Percentiles rank a stretch among this genome's conserved stretches.
Evolutionary conservation across 257 asterid species (phyloP).

Genomic region (Solanum verrucosum): DNA sequence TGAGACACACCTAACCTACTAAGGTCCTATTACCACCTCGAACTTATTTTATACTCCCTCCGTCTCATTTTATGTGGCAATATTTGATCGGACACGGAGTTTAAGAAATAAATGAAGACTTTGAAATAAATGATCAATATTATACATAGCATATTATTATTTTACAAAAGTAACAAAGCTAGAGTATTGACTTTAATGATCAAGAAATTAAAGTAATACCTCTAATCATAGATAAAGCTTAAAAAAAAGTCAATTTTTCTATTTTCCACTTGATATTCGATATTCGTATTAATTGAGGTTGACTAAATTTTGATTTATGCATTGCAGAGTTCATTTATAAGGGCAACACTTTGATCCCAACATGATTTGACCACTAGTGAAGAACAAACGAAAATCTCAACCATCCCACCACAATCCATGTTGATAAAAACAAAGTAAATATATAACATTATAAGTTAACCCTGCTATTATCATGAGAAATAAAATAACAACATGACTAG

Average conservation of each 20-base stretch:
- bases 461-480: neutral
- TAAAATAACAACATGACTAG: neutral
- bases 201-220: neutral
- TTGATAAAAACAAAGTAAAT: no score
- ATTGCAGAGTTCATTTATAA: neutral
- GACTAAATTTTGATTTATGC: neutral
- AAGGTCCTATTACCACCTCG: no score
- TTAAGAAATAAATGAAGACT: no score
- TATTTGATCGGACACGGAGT: no score
- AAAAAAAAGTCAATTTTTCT: no score
- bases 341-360: neutral
- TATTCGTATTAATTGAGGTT: no score
- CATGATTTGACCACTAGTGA: neutral
- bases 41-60: no score
- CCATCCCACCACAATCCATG: neutral
- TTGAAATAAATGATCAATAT: no score
- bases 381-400: neutral
- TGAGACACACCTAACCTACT: no score
- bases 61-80: no score
- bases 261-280: no score
- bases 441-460: neutral
- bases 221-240: neutral
- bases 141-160: neutral
- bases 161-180: neutral
- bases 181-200: neutral